These are phyloP conservation scores for Recurvomyces mirabilis DNA, from an alignment of 495 filamentous ascomycete species.

Conservation along the genomic window DNA sequence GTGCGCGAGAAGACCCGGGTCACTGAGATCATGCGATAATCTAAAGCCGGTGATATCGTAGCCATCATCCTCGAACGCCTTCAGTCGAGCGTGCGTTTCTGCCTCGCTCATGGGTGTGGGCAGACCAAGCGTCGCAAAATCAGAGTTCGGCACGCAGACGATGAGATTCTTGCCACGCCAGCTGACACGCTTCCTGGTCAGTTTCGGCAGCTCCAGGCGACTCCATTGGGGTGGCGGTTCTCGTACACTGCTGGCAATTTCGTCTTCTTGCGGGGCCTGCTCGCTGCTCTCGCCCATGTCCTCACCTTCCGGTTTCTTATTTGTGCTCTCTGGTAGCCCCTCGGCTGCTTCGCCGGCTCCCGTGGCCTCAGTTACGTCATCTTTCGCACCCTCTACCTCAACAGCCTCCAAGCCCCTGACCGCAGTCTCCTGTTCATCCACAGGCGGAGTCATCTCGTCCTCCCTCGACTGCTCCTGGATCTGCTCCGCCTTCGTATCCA, in stretches of 20 bases:
- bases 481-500: no score
- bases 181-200: slow-evolving; percentile 25
- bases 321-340: no score
- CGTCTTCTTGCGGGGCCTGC: neutral
- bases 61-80: slow-evolving; percentile 60
- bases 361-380: no score
- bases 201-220: slow-evolving; percentile 8
- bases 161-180: slow-evolving; percentile 29
- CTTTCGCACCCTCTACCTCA: no score
- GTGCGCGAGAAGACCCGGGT: slow-evolving; percentile 28
- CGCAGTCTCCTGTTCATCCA: no score
- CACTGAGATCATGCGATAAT: neutral
- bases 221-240: neutral
- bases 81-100: slow-evolving; percentile 55
- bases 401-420: no score
- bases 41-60: slow-evolving; percentile 66
- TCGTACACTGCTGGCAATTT: neutral
- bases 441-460: no score
- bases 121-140: slow-evolving; percentile 22
- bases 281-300: no score
- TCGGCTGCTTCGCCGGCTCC: no score
- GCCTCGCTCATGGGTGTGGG: slow-evolving; percentile 47
- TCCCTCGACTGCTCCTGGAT: no score
- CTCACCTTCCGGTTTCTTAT: no score
- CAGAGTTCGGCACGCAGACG: slow-evolving; percentile 23